Conservation (phyloP, 352 stramenopile species). For the Phytophthora megakarya region DNA sequence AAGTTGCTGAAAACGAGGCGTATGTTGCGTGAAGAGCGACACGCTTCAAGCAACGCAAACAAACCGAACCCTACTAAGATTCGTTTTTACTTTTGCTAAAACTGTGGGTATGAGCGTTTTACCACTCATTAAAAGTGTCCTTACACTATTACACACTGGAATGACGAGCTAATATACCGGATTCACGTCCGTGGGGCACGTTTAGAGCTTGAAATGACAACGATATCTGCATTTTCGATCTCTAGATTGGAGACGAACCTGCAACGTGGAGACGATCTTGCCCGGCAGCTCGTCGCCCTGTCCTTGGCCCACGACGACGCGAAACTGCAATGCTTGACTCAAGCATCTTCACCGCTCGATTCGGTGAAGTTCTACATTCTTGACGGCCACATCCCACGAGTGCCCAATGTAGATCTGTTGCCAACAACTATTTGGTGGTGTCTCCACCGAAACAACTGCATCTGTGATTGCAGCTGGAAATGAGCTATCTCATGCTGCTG, state of each 20-base stretch:
- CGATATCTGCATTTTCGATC: neutral
- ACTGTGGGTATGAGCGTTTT: too few relatives aligned
- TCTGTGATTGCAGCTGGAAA: neutral
- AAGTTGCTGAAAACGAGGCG: too few relatives aligned
- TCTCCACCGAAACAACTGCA: neutral
- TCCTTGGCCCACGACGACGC: neutral
- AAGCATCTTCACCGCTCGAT: too few relatives aligned
- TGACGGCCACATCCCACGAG: neutral
- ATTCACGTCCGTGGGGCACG: too few relatives aligned
- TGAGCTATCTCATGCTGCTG: too few relatives aligned
- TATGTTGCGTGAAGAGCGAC: neutral
- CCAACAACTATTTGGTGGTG: neutral
- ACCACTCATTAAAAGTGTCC: too few relatives aligned
- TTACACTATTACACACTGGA: too few relatives aligned
- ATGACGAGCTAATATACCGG: too few relatives aligned
- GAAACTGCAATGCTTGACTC: neutral
- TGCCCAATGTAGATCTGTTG: neutral
- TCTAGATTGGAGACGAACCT: neutral
- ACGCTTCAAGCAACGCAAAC: neutral
- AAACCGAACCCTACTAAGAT: neutral
- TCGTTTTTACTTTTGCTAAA: too few relatives aligned
- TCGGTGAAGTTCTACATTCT: too few relatives aligned
- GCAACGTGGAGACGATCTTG: too few relatives aligned
- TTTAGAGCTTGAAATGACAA: too few relatives aligned
- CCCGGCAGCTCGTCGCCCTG: neutral